Percentiles rank a stretch among this genome's conserved stretches.
Conservation (phyloP, 768 basidiomycete species). For the Lactarius deliciosus region DNA sequence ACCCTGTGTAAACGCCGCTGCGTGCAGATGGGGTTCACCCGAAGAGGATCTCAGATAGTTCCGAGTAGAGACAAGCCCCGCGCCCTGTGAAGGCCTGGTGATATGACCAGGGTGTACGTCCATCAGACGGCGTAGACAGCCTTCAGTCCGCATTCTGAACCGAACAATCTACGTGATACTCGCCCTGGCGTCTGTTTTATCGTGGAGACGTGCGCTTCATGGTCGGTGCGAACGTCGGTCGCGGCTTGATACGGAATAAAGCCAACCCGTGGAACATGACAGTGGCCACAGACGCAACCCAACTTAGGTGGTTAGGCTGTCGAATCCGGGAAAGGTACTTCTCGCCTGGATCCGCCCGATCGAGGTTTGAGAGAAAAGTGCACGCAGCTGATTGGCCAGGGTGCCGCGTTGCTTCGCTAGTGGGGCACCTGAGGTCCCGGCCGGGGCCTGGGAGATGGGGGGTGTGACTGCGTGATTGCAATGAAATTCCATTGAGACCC, state of each 20-base stretch:
- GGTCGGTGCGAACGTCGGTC: not conserved
- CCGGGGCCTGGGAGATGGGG: not conserved
- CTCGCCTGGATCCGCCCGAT: not conserved
- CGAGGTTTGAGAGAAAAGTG: not conserved
- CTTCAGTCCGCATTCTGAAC: not conserved
- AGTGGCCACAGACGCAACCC: not conserved
- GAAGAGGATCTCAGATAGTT: not conserved
- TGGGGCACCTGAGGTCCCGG: not conserved
- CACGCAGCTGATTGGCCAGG: not conserved
- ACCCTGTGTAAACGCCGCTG: conserved; percentile 6
- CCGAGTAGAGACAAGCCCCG: not conserved
- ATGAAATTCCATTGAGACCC: not conserved
- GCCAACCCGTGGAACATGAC: not conserved
- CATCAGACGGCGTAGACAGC: conserved; percentile 20
- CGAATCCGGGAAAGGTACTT: not conserved
- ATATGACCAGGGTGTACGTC: not conserved
- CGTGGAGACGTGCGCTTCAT: not conserved
- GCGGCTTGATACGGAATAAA: not conserved
- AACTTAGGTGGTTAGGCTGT: not conserved
- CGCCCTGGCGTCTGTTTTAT: conserved; percentile 5
- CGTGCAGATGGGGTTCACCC: not conserved
- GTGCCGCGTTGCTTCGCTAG: not conserved
- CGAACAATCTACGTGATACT: not conserved
- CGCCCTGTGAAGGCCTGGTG: conserved; percentile 1
- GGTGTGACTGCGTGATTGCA: not conserved